A percentile compares a stretch with the other conserved stretches of the same genome.
Evolutionary conservation across 331 rosid genomes (phyloP).

Genomic region (Acacia concinna): DNA sequence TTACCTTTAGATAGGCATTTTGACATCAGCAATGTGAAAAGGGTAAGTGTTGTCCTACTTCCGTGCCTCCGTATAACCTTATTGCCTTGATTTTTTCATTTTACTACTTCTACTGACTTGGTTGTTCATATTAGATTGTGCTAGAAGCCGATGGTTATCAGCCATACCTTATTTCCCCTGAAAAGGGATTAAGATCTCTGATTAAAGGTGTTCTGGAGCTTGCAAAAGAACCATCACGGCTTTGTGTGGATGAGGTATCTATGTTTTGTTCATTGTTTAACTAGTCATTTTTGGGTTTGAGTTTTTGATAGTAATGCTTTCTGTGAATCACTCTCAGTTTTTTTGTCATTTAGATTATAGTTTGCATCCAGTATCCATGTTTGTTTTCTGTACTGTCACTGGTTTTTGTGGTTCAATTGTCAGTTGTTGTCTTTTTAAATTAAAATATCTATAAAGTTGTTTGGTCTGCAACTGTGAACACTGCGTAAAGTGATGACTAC

Average conservation of each 20-base stretch:
- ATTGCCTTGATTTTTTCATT: not conserved
- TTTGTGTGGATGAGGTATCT: constrained; percentile 94
- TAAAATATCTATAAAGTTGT: not conserved
- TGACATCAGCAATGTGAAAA: constrained; percentile 91
- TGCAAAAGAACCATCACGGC: constrained; percentile 94
- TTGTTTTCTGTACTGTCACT: not conserved
- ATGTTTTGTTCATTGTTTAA: constrained; percentile 14
- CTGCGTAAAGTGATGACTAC: not conserved
- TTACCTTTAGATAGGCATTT: constrained; percentile 94
- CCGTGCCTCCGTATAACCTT: not conserved
- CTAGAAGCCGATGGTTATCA: constrained; percentile 99
- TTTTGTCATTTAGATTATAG: not conserved
- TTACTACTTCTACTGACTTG: constrained; percentile 13
- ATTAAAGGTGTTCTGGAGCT: constrained; percentile 96
- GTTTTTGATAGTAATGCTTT: not conserved
- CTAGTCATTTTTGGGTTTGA: constrained; percentile 16
- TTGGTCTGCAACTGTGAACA: constrained; percentile 5
- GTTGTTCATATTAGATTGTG: constrained; percentile 64
- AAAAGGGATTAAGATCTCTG: constrained; percentile 93
- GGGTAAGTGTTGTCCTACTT: constrained; percentile 54
- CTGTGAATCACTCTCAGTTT: constrained; percentile 3
- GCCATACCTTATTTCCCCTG: constrained; percentile 98
- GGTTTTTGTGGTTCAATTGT: not conserved
- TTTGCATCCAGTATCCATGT: constrained; percentile 12
- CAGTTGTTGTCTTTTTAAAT: not conserved